phyloP scores from a whole-genome alignment of 805 yeast species.

The Kazachstania bromeliacearum region DNA sequence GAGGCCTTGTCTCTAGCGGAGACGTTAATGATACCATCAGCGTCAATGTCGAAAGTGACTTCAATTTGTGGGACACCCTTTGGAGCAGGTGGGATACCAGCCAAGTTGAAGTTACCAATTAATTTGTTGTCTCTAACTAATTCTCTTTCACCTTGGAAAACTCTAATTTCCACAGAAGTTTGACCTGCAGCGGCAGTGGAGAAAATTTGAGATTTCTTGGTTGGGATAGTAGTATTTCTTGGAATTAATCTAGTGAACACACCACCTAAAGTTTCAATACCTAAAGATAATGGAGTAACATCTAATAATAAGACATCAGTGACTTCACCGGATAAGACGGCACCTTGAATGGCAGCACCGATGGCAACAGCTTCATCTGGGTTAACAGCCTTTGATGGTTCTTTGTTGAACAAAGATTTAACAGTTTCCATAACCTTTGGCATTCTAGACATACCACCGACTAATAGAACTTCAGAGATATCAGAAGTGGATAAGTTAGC shows the following conservation, averaged over 20 bases:
- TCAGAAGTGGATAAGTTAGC: constrained; percentile 59
- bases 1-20: constrained; percentile 90
- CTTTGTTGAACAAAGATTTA: constrained; percentile 62
- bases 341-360: constrained; percentile 98
- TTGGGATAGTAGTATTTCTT: constrained; percentile 91
- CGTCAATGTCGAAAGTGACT: constrained; percentile 91
- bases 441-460: constrained; percentile 90
- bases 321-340: constrained; percentile 90
- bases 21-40: constrained; percentile 95
- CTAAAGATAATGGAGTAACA: constrained; percentile 78
- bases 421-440: constrained; percentile 70
- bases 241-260: constrained; percentile 86
- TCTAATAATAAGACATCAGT: constrained; percentile 84
- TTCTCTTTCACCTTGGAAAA: constrained; percentile 99
- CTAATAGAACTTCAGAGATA: constrained; percentile 66
- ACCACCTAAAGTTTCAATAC: constrained; percentile 98
- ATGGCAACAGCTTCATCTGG: constrained; percentile 92
- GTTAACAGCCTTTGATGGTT: constrained; percentile 85
- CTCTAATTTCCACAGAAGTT: constrained; percentile 94
- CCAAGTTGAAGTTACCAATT: constrained; percentile 90
- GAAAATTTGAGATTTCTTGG: constrained; percentile 92
- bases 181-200: constrained; percentile 95
- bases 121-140: constrained; percentile 95
- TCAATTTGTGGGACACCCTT: constrained; percentile 79
- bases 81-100: constrained; percentile 83